Base-by-base conservation (phyloP, 495 filamentous ascomycete genomes). In the Penicillium daleae region DNA sequence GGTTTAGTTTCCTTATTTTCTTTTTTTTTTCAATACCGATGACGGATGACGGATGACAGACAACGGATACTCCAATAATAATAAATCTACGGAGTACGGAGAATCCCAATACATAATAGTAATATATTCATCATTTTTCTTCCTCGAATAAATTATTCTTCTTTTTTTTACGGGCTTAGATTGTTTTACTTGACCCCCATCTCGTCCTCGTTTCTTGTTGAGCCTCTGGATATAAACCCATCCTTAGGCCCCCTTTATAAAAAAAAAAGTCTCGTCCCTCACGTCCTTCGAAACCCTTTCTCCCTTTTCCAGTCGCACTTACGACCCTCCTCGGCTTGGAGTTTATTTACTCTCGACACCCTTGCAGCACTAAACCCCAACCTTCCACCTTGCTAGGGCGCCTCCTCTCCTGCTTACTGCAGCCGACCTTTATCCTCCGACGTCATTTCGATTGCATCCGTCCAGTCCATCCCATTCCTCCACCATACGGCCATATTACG, bases 141-240 rank as follows among this genome's bases (percentile, higher is more conserved):
- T 26, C 21, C 24, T 29, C 26, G 15, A 50, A 50, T 50, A 29
- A 44, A 46, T 46, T 46, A 50, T 50, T 3, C 12, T 50, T 50
- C 27, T 49, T 49, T 49, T 21, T 49, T 46, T 21, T 22, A 46
- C 22, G 46, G 46, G 46, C 24, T 29, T 50, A 13, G 22, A 3
- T 55, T 53, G 35, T 68, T 54, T 66, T 60, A 44, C 48, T 53
- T 58, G 46, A 40, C 49, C 51, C 48, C 57, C 62, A 61, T n/a
- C n/a, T 65, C 26, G 50, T 53, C 40, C 40, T 39, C 37, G 37
- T 39, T 42, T 46, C 55, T 62, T 57, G 56, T 64, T 66, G 59
- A 69, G 63, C 61, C 60, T 71, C 59, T 69, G 27, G 49, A 65
- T 71, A 69, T 69, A 69, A 69, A 67, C 59, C 62, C 19, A 52